Evolutionary conservation across 495 filamentous ascomycete species (phyloP).

Genomic region (Aspergillus carlsbadensis): DNA sequence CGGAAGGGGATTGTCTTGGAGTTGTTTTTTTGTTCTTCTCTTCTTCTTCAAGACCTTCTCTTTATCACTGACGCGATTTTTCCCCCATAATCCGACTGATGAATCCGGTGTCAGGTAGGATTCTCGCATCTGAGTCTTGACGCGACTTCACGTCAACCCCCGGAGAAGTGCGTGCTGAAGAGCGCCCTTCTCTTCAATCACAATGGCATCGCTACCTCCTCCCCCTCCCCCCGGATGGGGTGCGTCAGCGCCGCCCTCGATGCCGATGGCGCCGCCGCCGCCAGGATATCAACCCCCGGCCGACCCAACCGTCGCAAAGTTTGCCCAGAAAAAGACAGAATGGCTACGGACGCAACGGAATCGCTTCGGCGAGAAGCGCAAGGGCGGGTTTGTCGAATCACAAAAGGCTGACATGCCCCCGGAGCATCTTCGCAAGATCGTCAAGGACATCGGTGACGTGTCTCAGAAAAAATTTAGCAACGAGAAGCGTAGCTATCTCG

Average conservation of each 20-base stretch:
- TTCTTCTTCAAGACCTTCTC: constrained; percentile 47
- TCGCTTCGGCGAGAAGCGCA: constrained; percentile 94
- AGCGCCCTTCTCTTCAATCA: no score
- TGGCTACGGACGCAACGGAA: constrained; percentile 92
- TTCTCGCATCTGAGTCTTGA: constrained; percentile 35
- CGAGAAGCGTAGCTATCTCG: constrained; percentile 97
- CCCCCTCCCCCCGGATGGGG: constrained; percentile 77
- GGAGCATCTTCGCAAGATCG: constrained; percentile 97
- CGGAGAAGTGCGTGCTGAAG: constrained; percentile 30
- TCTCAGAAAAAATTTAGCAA: constrained; percentile 99
- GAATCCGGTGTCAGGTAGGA: constrained; percentile 23
- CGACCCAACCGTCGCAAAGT: constrained; percentile 89
- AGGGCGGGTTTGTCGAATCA: constrained; percentile 93
- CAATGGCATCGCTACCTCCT: constrained; percentile 74
- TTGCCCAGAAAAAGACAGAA: constrained; percentile 97
- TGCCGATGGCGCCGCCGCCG: constrained; percentile 77
- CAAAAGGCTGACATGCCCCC: constrained; percentile 99
- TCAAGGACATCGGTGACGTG: constrained; percentile 98
- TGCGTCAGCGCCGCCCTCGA: constrained; percentile 70
- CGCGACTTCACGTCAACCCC: constrained; percentile 38
- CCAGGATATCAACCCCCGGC: constrained; percentile 83
- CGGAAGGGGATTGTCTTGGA: constrained; percentile 57
- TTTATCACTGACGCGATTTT: constrained; percentile 18
- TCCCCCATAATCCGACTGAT: constrained; percentile 11
- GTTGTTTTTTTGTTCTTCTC: constrained; percentile 36